These are phyloP conservation scores for Oxyria digyna DNA, from an alignment of 148 eudicot genomes.

Conservation along the genomic window DNA sequence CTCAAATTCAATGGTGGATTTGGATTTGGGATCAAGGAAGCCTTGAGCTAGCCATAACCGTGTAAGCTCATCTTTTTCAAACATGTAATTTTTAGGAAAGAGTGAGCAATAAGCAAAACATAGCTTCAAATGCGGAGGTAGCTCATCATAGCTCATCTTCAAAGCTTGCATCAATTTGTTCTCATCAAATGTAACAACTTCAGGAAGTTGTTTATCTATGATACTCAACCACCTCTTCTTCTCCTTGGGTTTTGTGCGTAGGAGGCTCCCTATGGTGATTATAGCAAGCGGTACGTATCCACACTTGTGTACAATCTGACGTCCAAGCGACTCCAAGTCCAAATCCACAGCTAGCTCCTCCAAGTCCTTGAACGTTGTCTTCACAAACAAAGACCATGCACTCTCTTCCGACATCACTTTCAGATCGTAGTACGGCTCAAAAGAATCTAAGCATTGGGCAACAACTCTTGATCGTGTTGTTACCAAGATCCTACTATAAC, in stretches of 20 bases:
- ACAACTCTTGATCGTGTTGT: constrained; percentile 24
- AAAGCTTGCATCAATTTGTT: constrained; percentile 16
- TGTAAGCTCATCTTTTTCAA: constrained; percentile 9
- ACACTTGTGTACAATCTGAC: constrained; percentile 12
- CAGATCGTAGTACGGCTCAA: constrained; percentile 7
- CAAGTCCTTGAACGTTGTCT: constrained; percentile 12
- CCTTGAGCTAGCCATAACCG: constrained; percentile 19
- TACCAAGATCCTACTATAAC: constrained; percentile 19
- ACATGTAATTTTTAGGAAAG: constrained; percentile 12
- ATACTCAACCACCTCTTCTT: constrained; percentile 16
- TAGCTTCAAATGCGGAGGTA: constrained; percentile 1
- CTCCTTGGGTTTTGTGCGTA: constrained; percentile 9
- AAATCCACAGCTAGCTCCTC: not conserved
- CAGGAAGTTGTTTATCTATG: constrained; percentile 4
- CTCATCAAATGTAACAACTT: not conserved
- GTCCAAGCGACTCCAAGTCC: not conserved
- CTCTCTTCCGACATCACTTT: constrained; percentile 14
- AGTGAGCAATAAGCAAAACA: constrained; percentile 17
- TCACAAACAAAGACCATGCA: constrained; percentile 18
- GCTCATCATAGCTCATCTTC: constrained; percentile 24
- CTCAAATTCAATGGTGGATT: too few relatives aligned
- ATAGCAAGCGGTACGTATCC: constrained; percentile 17
- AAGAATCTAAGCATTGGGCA: constrained; percentile 14
- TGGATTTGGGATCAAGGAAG: not conserved
- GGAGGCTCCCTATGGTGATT: constrained; percentile 20